Conservation (phyloP, 805 yeast species). For the Osmozyma mogii region DNA sequence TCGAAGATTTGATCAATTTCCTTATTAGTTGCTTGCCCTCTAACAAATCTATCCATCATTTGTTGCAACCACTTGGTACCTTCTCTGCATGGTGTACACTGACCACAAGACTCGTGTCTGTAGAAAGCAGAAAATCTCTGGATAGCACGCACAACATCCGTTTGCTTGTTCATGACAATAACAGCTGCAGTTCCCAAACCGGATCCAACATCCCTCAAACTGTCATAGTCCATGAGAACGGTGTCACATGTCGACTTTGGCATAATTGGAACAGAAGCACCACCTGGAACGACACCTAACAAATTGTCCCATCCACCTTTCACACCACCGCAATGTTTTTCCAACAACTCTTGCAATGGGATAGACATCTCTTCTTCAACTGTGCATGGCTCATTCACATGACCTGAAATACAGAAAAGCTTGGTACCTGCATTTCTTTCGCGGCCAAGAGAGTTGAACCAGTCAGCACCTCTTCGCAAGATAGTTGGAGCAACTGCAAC, state of each 20-base stretch:
- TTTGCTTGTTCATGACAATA: slow-evolving; percentile 81
- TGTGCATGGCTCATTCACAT: slow-evolving; percentile 87
- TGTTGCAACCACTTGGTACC: slow-evolving; percentile 82
- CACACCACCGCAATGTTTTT: slow-evolving; percentile 86
- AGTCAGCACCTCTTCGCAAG: slow-evolving; percentile 79
- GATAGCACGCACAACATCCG: slow-evolving; percentile 79
- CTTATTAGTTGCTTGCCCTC: slow-evolving; percentile 71
- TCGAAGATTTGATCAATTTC: slow-evolving; percentile 84
- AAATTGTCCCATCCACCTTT: slow-evolving; percentile 92
- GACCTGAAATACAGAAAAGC: slow-evolving; percentile 81
- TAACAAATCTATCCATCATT: slow-evolving; percentile 75
- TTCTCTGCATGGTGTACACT: slow-evolving; percentile 92
- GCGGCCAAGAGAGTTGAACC: slow-evolving; percentile 82
- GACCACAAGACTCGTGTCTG: slow-evolving; percentile 91
- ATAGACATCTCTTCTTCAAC: slow-evolving; percentile 93
- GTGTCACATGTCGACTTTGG: slow-evolving; percentile 59
- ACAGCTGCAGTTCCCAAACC: slow-evolving; percentile 93
- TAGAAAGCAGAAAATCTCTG: slow-evolving; percentile 79
- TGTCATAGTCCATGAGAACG: slow-evolving; percentile 82
- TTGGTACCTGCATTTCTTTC: slow-evolving; percentile 81
- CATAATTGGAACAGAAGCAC: slow-evolving; percentile 79
- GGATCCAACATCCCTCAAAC: slow-evolving; percentile 75
- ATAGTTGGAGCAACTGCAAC: slow-evolving; percentile 88
- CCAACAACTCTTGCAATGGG: slow-evolving; percentile 73
- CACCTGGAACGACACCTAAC: slow-evolving; percentile 84